Conservation (phyloP, 371 early-diverging fungal species). For the Mucor lusitanicus region DNA sequence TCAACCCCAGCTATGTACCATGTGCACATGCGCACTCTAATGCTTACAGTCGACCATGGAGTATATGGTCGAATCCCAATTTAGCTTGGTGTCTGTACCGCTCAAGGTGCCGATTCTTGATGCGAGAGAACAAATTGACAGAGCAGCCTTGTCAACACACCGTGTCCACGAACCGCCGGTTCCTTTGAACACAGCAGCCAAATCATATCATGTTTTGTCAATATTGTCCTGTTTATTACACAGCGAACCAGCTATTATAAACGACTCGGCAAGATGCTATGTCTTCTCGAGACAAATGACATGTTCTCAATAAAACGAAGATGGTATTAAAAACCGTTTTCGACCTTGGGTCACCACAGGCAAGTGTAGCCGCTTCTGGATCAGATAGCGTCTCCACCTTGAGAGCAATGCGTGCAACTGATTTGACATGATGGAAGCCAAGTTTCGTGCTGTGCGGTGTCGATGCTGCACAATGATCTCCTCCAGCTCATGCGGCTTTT, state of each 20-base stretch:
- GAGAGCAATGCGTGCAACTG: neutral
- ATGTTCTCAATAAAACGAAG: neutral
- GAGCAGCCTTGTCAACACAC: neutral
- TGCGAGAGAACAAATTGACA: neutral
- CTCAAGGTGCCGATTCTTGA: neutral
- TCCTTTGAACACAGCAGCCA: neutral
- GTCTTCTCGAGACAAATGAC: neutral
- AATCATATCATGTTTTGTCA: neutral
- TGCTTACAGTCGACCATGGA: neutral
- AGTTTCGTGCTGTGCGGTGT: neutral
- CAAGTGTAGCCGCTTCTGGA: neutral
- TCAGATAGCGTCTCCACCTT: neutral
- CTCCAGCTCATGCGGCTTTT: neutral
- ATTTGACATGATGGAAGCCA: slow-evolving; percentile 1
- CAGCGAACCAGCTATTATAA: neutral
- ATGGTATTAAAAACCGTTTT: neutral
- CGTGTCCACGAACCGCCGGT: neutral
- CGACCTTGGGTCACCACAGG: neutral
- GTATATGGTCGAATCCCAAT: neutral
- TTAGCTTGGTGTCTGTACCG: neutral
- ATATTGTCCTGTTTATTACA: neutral
- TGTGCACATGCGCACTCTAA: neutral
- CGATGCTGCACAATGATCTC: neutral
- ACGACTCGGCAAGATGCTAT: neutral
- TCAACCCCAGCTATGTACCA: neutral